Evolutionary conservation across 306 rosid species (phyloP).

Genomic region (Vicia villosa): DNA sequence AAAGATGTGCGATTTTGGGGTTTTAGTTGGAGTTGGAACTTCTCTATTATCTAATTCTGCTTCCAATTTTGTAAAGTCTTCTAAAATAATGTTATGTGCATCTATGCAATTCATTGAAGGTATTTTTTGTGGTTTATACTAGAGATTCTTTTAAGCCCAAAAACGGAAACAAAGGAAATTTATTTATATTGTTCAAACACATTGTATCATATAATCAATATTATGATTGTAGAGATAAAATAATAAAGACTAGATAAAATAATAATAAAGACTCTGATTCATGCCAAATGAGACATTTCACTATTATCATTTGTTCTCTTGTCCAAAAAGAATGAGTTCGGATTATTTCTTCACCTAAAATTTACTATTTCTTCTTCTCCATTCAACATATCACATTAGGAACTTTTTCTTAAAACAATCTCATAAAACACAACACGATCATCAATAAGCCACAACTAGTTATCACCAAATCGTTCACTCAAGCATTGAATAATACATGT

Average conservation of each 20-base stretch:
- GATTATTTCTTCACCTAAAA: too few relatives aligned
- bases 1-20: constrained; percentile 29
- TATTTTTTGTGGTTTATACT: neutral
- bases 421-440: too few relatives aligned
- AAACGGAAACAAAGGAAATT: neutral
- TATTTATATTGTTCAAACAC: neutral
- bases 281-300: neutral
- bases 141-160: neutral
- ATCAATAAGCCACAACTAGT: too few relatives aligned
- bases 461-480: too few relatives aligned
- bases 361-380: too few relatives aligned
- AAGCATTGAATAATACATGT: too few relatives aligned
- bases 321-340: too few relatives aligned
- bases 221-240: neutral
- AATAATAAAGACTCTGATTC: neutral
- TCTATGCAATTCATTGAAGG: neutral
- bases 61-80: constrained; percentile 26
- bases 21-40: constrained; percentile 19
- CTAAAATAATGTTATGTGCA: constrained; percentile 8
- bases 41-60: neutral
- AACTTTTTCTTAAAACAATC: too few relatives aligned
- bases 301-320: too few relatives aligned
- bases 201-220: neutral
- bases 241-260: neutral
- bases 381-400: too few relatives aligned